Evolutionary conservation across 441 rosid genomes (phyloP).

Genomic region (Pelargonium australe): DNA sequence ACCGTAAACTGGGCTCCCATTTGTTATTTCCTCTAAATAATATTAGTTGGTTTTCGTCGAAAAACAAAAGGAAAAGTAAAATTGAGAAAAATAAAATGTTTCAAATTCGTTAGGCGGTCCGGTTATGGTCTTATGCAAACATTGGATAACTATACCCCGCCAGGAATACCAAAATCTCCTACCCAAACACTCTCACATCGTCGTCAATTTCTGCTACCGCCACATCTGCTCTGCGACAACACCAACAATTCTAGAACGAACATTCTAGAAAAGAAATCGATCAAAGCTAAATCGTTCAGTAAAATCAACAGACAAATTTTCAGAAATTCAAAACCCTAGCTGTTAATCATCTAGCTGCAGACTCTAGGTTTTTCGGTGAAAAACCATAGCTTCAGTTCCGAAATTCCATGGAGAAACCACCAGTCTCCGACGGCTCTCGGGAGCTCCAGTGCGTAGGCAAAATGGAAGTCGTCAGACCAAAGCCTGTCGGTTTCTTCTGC

Average conservation of each 20-base stretch:
- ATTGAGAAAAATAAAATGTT: too few relatives aligned
- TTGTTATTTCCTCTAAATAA: too few relatives aligned
- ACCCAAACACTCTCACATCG: not conserved
- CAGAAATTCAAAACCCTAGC: constrained; percentile 6
- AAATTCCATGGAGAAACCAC: constrained; percentile 27
- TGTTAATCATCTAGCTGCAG: not conserved
- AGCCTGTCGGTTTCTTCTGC: constrained; percentile 77
- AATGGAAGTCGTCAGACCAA: constrained; percentile 60
- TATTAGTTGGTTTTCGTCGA: too few relatives aligned
- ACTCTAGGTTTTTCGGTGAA: not conserved
- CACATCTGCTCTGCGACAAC: constrained; percentile 5
- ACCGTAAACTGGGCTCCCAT: too few relatives aligned
- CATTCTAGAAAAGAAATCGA: not conserved
- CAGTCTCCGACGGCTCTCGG: constrained; percentile 33
- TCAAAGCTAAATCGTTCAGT: not conserved
- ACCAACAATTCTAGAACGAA: not conserved
- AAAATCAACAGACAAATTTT: not conserved
- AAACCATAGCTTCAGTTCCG: not conserved
- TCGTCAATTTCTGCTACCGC: not conserved
- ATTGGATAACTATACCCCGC: too few relatives aligned
- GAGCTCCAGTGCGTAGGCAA: constrained; percentile 73
- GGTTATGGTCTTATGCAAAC: too few relatives aligned
- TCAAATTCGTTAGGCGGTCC: too few relatives aligned
- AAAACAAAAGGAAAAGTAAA: too few relatives aligned
- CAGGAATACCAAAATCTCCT: too few relatives aligned